Base-by-base conservation (phyloP, 371 early-diverging fungal genomes). In the Batrachochytrium dendrobatidis region DNA sequence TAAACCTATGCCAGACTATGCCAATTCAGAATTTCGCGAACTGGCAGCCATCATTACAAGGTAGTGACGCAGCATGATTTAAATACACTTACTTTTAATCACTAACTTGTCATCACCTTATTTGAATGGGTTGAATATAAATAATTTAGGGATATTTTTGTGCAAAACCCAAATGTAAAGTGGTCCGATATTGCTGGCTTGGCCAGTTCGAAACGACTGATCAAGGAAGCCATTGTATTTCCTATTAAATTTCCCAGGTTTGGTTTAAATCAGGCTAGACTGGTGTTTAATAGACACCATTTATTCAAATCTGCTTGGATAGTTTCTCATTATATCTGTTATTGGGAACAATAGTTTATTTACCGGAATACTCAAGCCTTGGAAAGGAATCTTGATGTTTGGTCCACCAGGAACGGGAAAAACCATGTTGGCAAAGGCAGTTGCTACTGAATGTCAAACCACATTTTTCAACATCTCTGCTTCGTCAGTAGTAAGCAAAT, bases 351-450 rank as follows among this genome's bases (percentile, higher is more conserved):
- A 30, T 34, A 73, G 73, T 25, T 59, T 87, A 15, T 87, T 87
- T 61, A 79, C 68, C 30, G 86, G 85, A 0, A 67, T 86, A 7
- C 59, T 85, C 55, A 64, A 67, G 17, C 87, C 87, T 17, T 83
- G 83, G 69, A 90, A 89, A 67, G 98, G 98, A 34, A 84, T 97
- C 10, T 65, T 97, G 35, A 75, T 97, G 18, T 95, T 92, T 70
- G 98, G 98, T 4, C 93, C 94, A 31, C 97, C 94, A 4, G 93
- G 76, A 25, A 92, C 92, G 56, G 98, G 98, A 56, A 97, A 97
- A 68, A 95, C 96, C 6, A 92, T 95, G 91, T 63, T 95, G 60
- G 98, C 98, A 50, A 95, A 95, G 73, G 95, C 96, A 0, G 73
- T 80, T 15, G 76, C 78, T 2, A 76, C 78, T 0, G 76, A 75